phyloP scores from a whole-genome alignment of 345 rosid species.

The Brassica nigra region DNA sequence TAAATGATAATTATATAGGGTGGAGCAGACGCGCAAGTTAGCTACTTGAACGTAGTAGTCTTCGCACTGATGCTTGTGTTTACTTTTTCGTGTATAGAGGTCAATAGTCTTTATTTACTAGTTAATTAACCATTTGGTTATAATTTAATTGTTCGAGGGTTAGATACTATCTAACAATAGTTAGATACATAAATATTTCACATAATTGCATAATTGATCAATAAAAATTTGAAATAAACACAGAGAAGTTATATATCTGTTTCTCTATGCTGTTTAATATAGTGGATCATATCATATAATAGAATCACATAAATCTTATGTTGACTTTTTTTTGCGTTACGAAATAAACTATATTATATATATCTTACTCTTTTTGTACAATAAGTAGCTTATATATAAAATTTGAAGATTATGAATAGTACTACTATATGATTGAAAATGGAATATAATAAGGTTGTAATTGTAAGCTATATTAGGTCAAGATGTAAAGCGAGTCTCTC shows the following conservation, averaged over 20 bases:
- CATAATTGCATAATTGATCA: background rate
- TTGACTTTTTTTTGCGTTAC: background rate
- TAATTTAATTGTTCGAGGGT: background rate
- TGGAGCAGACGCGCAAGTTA: slow-evolving; percentile 30
- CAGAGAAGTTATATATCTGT: background rate
- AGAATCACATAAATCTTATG: background rate
- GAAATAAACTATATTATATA: background rate
- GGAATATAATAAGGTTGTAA: slow-evolving; percentile 9
- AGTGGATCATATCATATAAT: background rate
- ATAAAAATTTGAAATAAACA: background rate
- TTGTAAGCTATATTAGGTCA: slow-evolving; percentile 11
- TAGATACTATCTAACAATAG: background rate
- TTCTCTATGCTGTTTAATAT: background rate
- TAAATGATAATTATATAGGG: slow-evolving; percentile 24
- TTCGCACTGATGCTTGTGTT: slow-evolving; percentile 9
- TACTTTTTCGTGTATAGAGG: slow-evolving; percentile 4
- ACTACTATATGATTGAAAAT: slow-evolving; percentile 5
- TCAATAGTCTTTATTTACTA: slow-evolving; percentile 19
- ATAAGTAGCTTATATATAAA: background rate
- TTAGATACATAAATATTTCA: background rate
- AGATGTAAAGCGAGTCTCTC: slow-evolving; percentile 24
- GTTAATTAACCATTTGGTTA: slow-evolving; percentile 16
- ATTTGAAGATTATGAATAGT: background rate
- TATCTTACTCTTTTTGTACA: background rate
- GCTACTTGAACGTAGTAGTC: background rate